Percentiles rank a stretch among this genome's conserved stretches.
These are phyloP conservation scores for Nicotiana obtusifolia DNA, from an alignment of 257 asterid genomes.

Conservation along the genomic window DNA sequence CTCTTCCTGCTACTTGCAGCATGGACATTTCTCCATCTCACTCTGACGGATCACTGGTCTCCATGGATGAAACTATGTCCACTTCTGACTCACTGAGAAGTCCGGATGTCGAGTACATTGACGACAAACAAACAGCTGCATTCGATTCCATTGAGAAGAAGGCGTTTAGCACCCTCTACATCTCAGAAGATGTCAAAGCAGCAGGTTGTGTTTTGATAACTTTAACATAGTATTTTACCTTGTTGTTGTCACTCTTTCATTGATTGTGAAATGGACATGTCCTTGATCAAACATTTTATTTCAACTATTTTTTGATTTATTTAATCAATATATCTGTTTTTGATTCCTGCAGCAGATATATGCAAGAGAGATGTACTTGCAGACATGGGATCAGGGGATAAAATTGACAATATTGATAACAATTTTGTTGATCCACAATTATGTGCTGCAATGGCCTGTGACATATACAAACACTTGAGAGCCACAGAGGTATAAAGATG, in stretches of 20 bases:
- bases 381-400: constrained; percentile 32
- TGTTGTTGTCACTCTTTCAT: background rate
- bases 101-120: constrained; percentile 84
- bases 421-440: constrained; percentile 73
- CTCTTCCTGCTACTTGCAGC: constrained; percentile 22
- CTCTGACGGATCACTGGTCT: constrained; percentile 50
- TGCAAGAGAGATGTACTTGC: constrained; percentile 64
- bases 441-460: constrained; percentile 89
- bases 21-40: constrained; percentile 39
- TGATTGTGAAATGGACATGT: background rate
- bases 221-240: background rate
- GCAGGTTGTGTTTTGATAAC: constrained; percentile 37
- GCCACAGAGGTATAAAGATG: constrained; percentile 65
- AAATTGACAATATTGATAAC: constrained; percentile 52
- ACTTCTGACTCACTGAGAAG: constrained; percentile 78
- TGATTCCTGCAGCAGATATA: constrained; percentile 34
- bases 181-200: constrained; percentile 44
- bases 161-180: constrained; percentile 53
- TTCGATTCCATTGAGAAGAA: constrained; percentile 62
- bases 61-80: constrained; percentile 92
- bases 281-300: background rate
- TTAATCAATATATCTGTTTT: background rate
- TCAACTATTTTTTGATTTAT: background rate
- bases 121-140: constrained; percentile 42
- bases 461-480: constrained; percentile 80